These are phyloP conservation scores for Oxytropis ochrocephala DNA, from an alignment of 306 rosid species.

Conservation along the genomic window DNA sequence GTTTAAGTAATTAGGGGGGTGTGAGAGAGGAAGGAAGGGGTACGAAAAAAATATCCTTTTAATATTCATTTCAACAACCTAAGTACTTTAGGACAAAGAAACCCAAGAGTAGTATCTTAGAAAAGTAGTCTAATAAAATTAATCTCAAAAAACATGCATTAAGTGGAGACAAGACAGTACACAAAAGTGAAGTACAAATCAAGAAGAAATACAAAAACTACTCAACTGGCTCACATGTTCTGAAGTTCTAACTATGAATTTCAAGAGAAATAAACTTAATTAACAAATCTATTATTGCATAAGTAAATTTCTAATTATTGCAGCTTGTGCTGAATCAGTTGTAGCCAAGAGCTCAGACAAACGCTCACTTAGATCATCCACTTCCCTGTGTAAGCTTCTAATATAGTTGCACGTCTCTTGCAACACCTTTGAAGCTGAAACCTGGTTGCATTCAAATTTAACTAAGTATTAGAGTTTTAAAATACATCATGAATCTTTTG, in stretches of 20 bases:
- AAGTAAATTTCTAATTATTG: slow-evolving; percentile 74
- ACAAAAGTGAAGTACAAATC: slow-evolving; percentile 3
- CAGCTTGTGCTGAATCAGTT: slow-evolving; percentile 87
- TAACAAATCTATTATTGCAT: slow-evolving; percentile 52
- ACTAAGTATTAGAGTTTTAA: not conserved
- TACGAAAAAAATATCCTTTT: too few species aligned
- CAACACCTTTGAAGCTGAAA: slow-evolving; percentile 61
- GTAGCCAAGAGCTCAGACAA: slow-evolving; percentile 74
- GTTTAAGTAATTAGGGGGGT: too few species aligned
- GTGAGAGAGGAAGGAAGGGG: too few species aligned
- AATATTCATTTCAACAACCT: not conserved
- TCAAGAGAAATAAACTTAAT: not conserved
- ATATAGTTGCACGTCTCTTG: slow-evolving; percentile 92
- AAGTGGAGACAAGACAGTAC: not conserved
- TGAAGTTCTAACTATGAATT: slow-evolving; percentile 6
- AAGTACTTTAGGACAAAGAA: not conserved
- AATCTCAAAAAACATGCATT: not conserved
- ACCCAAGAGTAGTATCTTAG: too few species aligned
- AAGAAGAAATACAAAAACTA: slow-evolving; percentile 6
- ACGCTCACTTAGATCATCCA: slow-evolving; percentile 83
- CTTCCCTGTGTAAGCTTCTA: slow-evolving; percentile 76
- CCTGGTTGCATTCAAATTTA: slow-evolving; percentile 33
- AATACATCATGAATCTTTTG: too few species aligned
- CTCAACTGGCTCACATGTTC: not conserved
- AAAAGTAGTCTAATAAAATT: not conserved